Evolutionary conservation across 345 rosid species (phyloP), one percentile per base, ranked within the genome.

Genomic region (Syzygium grande): DNA sequence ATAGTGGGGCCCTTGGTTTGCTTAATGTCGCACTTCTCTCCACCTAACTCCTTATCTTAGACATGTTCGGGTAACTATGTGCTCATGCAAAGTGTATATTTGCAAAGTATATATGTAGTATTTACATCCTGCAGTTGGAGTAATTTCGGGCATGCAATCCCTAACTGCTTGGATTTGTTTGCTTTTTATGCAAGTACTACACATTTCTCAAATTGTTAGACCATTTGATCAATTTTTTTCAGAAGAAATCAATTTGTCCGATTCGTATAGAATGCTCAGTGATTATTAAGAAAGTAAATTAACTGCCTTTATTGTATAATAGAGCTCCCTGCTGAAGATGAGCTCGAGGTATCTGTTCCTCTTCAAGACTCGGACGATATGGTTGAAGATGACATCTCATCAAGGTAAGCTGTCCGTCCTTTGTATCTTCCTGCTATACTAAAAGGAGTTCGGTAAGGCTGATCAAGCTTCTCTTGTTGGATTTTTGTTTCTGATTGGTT

Each of bases 311-410:
- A 25, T 17, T 54, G 51, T 85, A 30, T 34, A 51, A 54, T 29
- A 84, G 78, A 86, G 87, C 56, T 87, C 27, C 93, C 90, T 84
- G 95, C 59, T 88, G 97, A 92, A 87, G 94, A 92, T 86, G 99
- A 92, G 83, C 90, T 91, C 22, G 93, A 94, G 88, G 90, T 90
- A 86, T 94, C 96, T 88, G 91, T 86, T 88, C 91, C 93, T 84
- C 86, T 93, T 43, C 97, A 91, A 92, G 94, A 86, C 52, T 90
- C 93, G 86, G 99, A 96, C 92, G 97, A 95, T 85, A 91, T 94
- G 87, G 89, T 92, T 89, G 98, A 95, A 87, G 97, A 95, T 92
- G 96, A 95, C 87, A 90, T 92, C 90, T 95, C 99, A 54, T 96
- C 99, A 87, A 94, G 99, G 99, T 97, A 92, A 43, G 88, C 51